phyloP scores from a whole-genome alignment of 2,329 filamentous ascomycete species.

The Fusarium coicis region DNA sequence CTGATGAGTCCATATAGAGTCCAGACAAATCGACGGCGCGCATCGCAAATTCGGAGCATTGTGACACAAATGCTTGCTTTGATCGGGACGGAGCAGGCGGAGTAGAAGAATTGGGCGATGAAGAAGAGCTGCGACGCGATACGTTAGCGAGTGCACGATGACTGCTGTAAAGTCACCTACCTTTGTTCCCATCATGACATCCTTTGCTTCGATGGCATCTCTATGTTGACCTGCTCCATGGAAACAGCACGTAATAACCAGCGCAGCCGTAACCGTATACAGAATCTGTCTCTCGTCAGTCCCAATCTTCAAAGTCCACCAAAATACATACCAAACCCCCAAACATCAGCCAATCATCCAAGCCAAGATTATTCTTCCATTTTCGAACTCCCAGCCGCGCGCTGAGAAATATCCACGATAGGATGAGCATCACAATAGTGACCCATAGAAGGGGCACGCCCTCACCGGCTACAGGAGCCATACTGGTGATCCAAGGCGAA shows the following conservation, averaged over 20 bases:
- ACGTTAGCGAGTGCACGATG: fast-evolving
- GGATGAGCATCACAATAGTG: constrained; percentile 26
- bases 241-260: constrained; percentile 36
- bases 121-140: constrained; percentile 26
- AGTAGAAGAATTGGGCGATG: constrained; percentile 37
- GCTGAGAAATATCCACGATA: constrained; percentile 22
- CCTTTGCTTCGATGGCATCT: not conserved
- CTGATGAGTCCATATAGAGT: constrained; percentile 28
- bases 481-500: not conserved
- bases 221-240: constrained; percentile 29
- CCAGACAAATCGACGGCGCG: constrained; percentile 23
- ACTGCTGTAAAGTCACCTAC: fast-evolving
- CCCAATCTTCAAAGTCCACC: fast-evolving
- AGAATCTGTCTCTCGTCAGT: constrained; percentile 8
- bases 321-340: constrained; percentile 21
- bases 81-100: constrained; percentile 37
- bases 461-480: constrained; percentile 23
- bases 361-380: constrained; percentile 30
- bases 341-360: constrained; percentile 40
- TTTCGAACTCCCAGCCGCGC: constrained; percentile 16
- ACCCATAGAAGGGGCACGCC: constrained; percentile 31
- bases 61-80: constrained; percentile 45
- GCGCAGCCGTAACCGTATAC: constrained; percentile 18
- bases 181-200: constrained; percentile 34
- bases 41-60: constrained; percentile 42